phyloP scores from a whole-genome alignment of 2,329 filamentous ascomycete genomes.

The Helminthosporium solani region DNA sequence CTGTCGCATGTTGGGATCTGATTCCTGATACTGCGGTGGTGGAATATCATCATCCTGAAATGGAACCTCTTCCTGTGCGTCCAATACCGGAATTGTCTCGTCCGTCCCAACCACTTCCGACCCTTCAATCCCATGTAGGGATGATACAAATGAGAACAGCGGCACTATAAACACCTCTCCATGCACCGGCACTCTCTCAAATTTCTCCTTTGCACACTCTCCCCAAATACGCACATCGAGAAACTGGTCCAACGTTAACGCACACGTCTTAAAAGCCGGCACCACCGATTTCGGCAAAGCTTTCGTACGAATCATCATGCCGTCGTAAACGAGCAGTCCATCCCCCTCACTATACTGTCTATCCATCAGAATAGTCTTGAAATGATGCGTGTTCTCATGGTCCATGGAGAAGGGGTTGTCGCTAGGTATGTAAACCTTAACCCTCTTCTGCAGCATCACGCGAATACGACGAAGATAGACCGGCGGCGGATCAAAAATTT shows the following conservation, averaged over 20 bases:
- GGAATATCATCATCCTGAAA: slow-evolving; percentile 1
- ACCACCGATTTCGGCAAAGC: slow-evolving; percentile 7
- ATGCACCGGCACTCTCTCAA: slow-evolving; percentile 11
- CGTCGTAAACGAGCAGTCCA: slow-evolving; percentile 18
- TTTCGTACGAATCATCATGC: slow-evolving; percentile 14
- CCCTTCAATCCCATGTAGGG: neutral
- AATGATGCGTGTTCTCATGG: slow-evolving; percentile 5
- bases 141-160: neutral
- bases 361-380: slow-evolving; percentile 18
- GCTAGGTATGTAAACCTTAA: slow-evolving; percentile 18
- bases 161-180: slow-evolving; percentile 1
- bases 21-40: slow-evolving; percentile 5
- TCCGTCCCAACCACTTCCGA: neutral
- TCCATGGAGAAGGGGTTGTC: neutral
- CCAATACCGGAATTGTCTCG: neutral
- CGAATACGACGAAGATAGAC: slow-evolving; percentile 26
- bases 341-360: slow-evolving; percentile 16
- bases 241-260: slow-evolving; percentile 22
- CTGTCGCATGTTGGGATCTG: too few relatives aligned
- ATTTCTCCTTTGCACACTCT: slow-evolving; percentile 29
- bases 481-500: slow-evolving; percentile 21
- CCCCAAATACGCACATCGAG: slow-evolving; percentile 28
- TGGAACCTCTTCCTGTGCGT: neutral
- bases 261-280: slow-evolving; percentile 31
- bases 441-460: slow-evolving; percentile 19